Percentiles rank a stretch among this genome's conserved stretches.
Evolutionary conservation across 768 basidiomycete species (phyloP).

Genomic region (Sporobolomyces roseus): DNA sequence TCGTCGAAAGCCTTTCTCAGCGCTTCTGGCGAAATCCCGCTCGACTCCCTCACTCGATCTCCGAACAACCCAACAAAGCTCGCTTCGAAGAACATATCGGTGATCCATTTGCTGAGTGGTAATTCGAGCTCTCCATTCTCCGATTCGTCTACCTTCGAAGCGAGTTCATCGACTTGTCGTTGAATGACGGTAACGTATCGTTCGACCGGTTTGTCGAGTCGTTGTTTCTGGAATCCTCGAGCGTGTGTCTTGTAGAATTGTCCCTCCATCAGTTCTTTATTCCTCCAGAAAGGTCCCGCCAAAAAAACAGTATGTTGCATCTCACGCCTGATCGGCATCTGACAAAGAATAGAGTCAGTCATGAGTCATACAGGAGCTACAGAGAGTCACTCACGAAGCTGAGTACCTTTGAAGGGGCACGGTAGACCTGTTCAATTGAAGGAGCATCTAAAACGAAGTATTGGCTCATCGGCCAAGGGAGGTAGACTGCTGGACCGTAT

Average conservation of each 20-base stretch:
- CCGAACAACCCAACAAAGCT: constrained; percentile 28
- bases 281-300: constrained; percentile 1
- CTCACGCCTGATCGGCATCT: constrained; percentile 29
- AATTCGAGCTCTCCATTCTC: not conserved
- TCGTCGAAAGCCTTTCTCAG: constrained; percentile 17
- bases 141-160: constrained; percentile 2
- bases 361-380: too few relatives aligned
- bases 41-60: not conserved
- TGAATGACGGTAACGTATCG: constrained; percentile 17
- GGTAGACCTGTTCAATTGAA: constrained; percentile 28
- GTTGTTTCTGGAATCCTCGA: constrained; percentile 18
- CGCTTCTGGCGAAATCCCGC: not conserved
- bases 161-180: constrained; percentile 2
- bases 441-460: constrained; percentile 22
- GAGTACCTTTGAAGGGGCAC: constrained; percentile 1
- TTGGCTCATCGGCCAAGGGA: constrained; percentile 39
- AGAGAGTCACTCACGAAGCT: constrained; percentile 20
- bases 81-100: constrained; percentile 25
- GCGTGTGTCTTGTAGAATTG: constrained; percentile 32
- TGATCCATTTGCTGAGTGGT: constrained; percentile 17
- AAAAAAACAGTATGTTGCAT: constrained; percentile 33
- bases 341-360: too few relatives aligned
- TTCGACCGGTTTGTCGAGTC: constrained; percentile 11
- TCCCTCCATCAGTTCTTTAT: not conserved
- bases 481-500: constrained; percentile 12